These are phyloP conservation scores for Powellomyces hirtus DNA, from an alignment of 192 early-diverging fungal genomes.

Conservation along the genomic window DNA sequence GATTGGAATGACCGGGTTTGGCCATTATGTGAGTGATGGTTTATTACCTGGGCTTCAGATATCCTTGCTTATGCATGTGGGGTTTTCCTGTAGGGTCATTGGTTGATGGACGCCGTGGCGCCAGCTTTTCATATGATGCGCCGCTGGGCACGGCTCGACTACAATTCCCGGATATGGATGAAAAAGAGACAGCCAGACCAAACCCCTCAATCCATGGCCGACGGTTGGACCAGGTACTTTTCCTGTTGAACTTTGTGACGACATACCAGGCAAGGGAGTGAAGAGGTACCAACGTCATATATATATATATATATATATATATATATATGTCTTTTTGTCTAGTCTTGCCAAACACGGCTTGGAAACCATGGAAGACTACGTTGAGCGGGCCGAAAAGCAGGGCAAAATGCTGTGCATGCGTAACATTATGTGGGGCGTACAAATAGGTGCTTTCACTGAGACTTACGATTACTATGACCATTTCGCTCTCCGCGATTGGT, in stretches of 20 bases:
- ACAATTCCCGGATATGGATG: background rate
- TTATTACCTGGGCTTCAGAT: no score
- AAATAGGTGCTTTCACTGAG: background rate
- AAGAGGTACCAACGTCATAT: no score
- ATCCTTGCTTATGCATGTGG: no score
- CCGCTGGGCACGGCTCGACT: background rate
- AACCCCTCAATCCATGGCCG: no score
- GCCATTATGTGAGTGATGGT: no score
- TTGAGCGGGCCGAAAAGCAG: background rate
- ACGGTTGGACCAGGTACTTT: no score
- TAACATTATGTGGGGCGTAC: conserved; percentile 3
- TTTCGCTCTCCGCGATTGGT: background rate
- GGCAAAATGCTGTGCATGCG: background rate
- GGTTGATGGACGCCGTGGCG: background rate
- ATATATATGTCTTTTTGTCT: background rate
- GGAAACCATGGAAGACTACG: background rate
- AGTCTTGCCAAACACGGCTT: background rate
- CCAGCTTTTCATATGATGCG: background rate
- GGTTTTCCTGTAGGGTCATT: no score
- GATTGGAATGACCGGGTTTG: no score
- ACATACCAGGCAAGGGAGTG: no score
- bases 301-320: no score
- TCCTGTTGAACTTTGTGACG: no score
- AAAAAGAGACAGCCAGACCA: no score
- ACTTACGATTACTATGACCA: conserved; percentile 5